Conservation (phyloP, 75 land plant genomes). For the Gnetum montanum region DNA sequence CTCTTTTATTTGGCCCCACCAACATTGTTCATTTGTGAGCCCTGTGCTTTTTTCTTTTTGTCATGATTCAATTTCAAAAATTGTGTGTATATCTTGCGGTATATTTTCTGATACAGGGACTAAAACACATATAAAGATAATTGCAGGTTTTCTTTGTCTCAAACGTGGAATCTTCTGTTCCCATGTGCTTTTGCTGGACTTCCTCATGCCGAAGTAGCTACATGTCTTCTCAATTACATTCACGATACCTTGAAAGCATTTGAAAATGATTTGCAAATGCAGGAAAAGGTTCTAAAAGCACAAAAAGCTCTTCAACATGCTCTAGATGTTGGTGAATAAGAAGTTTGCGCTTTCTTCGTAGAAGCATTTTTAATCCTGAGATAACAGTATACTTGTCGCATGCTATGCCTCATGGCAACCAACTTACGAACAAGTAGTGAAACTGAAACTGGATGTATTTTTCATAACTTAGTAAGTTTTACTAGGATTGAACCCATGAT, state of each 20-base stretch:
- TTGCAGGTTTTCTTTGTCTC: slow-evolving; percentile 19
- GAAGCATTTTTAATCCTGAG: slow-evolving; percentile 28
- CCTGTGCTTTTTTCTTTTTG: too few relatives aligned
- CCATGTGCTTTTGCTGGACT: slow-evolving; percentile 34
- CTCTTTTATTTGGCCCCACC: too few relatives aligned
- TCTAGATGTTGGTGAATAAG: slow-evolving; percentile 26
- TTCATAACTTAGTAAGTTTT: too few relatives aligned
- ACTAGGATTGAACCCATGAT: too few relatives aligned
- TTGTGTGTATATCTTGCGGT: too few relatives aligned
- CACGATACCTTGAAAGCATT: slow-evolving; percentile 27
- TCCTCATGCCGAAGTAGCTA: slow-evolving; percentile 26
- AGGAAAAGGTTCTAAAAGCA: slow-evolving; percentile 20
- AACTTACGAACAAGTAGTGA: too few relatives aligned
- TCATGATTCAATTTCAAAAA: too few relatives aligned
- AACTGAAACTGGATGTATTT: too few relatives aligned
- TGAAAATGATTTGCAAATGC: slow-evolving; percentile 15
- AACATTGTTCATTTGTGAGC: too few relatives aligned
- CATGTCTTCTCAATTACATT: slow-evolving; percentile 28
- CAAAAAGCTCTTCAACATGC: slow-evolving; percentile 27
- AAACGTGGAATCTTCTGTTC: slow-evolving; percentile 35
- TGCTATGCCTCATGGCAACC: too few relatives aligned
- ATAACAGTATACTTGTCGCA: slow-evolving; percentile 30
- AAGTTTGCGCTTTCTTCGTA: slow-evolving; percentile 15
- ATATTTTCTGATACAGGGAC: not conserved
- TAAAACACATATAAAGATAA: not conserved